Evolutionary conservation across 371 early-diverging fungal genomes (phyloP).

Genomic region (Mortierella sp.): DNA sequence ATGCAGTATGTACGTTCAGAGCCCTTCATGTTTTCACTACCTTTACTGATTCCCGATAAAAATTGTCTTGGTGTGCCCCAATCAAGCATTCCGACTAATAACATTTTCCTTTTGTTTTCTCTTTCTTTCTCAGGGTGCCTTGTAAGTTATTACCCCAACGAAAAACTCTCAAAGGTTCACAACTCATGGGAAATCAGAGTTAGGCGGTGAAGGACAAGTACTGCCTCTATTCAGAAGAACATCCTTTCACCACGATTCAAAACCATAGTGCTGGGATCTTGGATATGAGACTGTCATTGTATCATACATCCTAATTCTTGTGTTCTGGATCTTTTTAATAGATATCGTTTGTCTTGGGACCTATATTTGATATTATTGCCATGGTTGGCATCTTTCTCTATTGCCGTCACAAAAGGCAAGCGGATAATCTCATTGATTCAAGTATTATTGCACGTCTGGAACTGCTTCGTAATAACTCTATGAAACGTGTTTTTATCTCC

Average conservation of each 20-base stretch:
- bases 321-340: neutral
- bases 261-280: neutral
- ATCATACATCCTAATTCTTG: neutral
- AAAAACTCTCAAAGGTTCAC: no score
- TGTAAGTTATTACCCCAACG: slow-evolving; percentile 24
- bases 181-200: no score
- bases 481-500: neutral
- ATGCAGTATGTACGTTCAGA: slow-evolving; percentile 36
- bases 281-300: neutral
- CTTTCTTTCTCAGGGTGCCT: slow-evolving; percentile 34
- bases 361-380: slow-evolving; percentile 43
- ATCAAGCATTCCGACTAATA: no score
- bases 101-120: neutral
- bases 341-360: slow-evolving; percentile 40
- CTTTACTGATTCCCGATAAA: neutral
- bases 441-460: neutral
- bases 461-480: neutral
- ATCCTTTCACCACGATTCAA: no score
- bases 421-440: neutral
- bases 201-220: no score
- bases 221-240: no score
- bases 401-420: slow-evolving; percentile 41
- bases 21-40: neutral
- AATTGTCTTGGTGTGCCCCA: no score
- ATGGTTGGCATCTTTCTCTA: slow-evolving; percentile 46